phyloP scores from a whole-genome alignment of 176 grass and related monocot genomes.

The Dactylis glomerata region DNA sequence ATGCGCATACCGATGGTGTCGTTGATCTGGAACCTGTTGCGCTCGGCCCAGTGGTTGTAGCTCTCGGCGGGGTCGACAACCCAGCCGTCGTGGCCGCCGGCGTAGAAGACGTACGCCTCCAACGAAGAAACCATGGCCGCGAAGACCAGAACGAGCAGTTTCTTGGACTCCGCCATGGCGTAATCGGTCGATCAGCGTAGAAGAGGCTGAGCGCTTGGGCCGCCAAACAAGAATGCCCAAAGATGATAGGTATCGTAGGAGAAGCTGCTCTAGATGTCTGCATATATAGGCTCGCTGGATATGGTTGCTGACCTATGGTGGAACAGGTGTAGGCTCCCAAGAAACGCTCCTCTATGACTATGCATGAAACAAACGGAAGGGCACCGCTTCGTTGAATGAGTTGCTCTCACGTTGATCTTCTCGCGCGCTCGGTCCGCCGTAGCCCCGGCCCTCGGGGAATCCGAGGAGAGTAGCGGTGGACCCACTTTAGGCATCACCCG shows the following conservation, averaged over 20 bases:
- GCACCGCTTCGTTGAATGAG: constrained; percentile 1
- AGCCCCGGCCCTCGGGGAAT: not conserved
- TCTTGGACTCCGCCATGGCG: not conserved
- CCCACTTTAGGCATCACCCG: not conserved
- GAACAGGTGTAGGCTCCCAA: constrained; percentile 18
- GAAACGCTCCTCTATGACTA: constrained; percentile 8
- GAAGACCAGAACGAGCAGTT: not conserved
- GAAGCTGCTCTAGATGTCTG: not conserved
- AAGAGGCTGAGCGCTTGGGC: not conserved
- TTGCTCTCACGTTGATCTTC: not conserved
- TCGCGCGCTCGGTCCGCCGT: not conserved
- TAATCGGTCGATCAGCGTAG: not conserved
- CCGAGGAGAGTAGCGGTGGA: not conserved
- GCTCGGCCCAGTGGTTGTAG: constrained; percentile 72
- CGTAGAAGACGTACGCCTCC: constrained; percentile 68
- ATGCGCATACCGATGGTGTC: constrained; percentile 63
- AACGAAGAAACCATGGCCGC: constrained; percentile 27
- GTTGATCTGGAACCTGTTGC: constrained; percentile 54
- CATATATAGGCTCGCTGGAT: not conserved
- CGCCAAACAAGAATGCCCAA: not conserved
- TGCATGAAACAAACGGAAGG: not conserved
- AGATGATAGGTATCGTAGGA: not conserved
- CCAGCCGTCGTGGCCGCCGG: constrained; percentile 74
- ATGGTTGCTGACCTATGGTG: not conserved
- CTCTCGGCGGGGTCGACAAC: constrained; percentile 66